A percentile compares a stretch with the other conserved stretches of the same genome.
Evolutionary conservation across 1,139 yeast species (phyloP).

Genomic region (Lodderomyces parapsilosis): DNA sequence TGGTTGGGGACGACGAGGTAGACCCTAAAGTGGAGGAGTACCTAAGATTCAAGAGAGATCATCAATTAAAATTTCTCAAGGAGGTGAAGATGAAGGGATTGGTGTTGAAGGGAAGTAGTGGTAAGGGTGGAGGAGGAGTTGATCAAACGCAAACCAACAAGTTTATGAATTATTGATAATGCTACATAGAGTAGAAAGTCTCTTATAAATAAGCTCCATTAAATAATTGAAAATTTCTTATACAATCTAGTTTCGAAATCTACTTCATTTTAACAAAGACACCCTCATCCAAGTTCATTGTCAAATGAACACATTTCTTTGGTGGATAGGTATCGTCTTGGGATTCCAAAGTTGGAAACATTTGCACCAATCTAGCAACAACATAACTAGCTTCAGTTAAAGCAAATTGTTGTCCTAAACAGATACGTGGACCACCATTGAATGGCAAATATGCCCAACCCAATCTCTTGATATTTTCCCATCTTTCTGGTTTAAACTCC

Average conservation of each 20-base stretch:
- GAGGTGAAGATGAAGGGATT: conserved; percentile 9
- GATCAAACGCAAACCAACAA: neutral
- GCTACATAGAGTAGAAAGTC: neutral
- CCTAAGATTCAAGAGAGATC: conserved; percentile 6
- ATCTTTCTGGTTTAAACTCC: conserved; percentile 51
- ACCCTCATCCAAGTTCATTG: conserved; percentile 28
- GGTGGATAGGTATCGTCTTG: conserved; percentile 32
- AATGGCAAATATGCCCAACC: conserved; percentile 59
- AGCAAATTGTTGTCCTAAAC: conserved; percentile 62
- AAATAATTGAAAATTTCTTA: no score
- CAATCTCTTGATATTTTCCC: conserved; percentile 37
- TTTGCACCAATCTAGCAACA: conserved; percentile 43
- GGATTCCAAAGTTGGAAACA: conserved; percentile 31
- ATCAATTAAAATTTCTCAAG: conserved; percentile 7
- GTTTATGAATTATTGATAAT: conserved; percentile 6
- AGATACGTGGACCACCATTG: conserved; percentile 64
- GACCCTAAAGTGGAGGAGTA: conserved; percentile 2
- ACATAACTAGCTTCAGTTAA: conserved; percentile 56
- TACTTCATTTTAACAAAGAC: conserved; percentile 20
- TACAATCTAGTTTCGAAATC: no score
- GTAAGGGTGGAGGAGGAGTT: conserved; percentile 3
- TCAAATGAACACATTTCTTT: conserved; percentile 30
- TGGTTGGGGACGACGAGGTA: neutral
- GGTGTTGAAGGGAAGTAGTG: conserved; percentile 2
- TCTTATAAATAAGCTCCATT: conserved; percentile 1